Conservation (phyloP, 345 rosid species). For the Balakata baccata region DNA sequence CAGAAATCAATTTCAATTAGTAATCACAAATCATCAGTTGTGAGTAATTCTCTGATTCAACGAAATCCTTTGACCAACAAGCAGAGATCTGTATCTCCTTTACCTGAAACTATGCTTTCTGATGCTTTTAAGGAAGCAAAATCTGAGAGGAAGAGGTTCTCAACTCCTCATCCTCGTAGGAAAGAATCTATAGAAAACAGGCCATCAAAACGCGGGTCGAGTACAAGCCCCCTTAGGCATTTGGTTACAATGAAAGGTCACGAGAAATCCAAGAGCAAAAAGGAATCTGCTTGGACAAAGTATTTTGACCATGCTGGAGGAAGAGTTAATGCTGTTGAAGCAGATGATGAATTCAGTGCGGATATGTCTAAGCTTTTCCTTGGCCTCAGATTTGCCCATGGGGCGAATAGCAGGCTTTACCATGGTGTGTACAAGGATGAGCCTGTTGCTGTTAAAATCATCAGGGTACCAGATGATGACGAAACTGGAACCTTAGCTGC, state of each 20-base stretch:
- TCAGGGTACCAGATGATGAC: slow-evolving; percentile 81
- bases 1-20: slow-evolving; percentile 19
- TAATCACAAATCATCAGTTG: slow-evolving; percentile 11
- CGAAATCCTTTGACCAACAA: slow-evolving; percentile 47
- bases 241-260: slow-evolving; percentile 51
- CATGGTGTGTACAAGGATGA: slow-evolving; percentile 91
- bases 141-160: slow-evolving; percentile 64
- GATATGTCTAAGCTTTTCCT: slow-evolving; percentile 86
- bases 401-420: slow-evolving; percentile 84
- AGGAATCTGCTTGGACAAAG: slow-evolving; percentile 79
- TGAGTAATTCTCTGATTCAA: slow-evolving; percentile 40
- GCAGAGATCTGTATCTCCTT: slow-evolving; percentile 81
- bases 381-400: slow-evolving; percentile 92
- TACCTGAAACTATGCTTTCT: slow-evolving; percentile 52
- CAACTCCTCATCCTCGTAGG: slow-evolving; percentile 74
- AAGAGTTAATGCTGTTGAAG: slow-evolving; percentile 69
- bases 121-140: slow-evolving; percentile 87
- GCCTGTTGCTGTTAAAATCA: slow-evolving; percentile 93
- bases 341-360: slow-evolving; percentile 59
- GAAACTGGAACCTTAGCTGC: slow-evolving; percentile 64
- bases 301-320: slow-evolving; percentile 79
- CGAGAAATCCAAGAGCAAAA: slow-evolving; percentile 54
- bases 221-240: slow-evolving; percentile 56
- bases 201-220: slow-evolving; percentile 30
- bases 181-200: slow-evolving; percentile 39